Conservation (phyloP, 2,329 filamentous ascomycete species). For the Aspergillus proliferans region DNA sequence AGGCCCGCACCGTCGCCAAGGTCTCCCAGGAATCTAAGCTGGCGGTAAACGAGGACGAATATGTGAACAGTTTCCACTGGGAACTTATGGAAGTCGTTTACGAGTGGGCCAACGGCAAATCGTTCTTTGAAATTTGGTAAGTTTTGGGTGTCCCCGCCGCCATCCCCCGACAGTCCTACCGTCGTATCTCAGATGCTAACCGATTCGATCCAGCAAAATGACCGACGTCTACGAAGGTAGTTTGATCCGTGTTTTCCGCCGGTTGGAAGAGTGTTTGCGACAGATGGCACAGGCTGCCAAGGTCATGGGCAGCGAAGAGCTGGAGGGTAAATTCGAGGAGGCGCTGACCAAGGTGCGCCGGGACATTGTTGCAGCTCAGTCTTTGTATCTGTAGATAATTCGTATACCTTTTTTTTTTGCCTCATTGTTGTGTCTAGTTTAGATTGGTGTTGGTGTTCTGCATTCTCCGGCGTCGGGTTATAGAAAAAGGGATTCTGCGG, state of each 20-base stretch:
- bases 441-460: constrained; percentile 10
- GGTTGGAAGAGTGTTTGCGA: constrained; percentile 84
- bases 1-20: constrained; percentile 84
- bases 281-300: constrained; percentile 95
- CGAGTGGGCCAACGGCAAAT: constrained; percentile 81
- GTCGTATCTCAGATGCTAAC: constrained; percentile 1
- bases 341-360: constrained; percentile 78
- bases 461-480: constrained; percentile 17
- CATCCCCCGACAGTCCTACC: background rate
- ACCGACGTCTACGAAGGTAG: constrained; percentile 97
- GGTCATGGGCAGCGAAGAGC: constrained; percentile 95
- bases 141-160: constrained; percentile 32
- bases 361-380: constrained; percentile 93
- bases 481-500: constrained; percentile 2
- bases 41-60: constrained; percentile 89
- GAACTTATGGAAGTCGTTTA: constrained; percentile 96
- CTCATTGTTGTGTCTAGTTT: background rate
- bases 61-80: constrained; percentile 81
- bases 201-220: constrained; percentile 69
- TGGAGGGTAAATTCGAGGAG: constrained; percentile 85
- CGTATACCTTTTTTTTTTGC: constrained; percentile 3
- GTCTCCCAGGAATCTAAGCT: constrained; percentile 93
- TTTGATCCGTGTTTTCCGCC: constrained; percentile 89
- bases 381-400: constrained; percentile 67
- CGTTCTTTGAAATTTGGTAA: constrained; percentile 92